These are phyloP conservation scores for Rhodocollybia butyracea DNA, from an alignment of 768 basidiomycete genomes.

Conservation along the genomic window DNA sequence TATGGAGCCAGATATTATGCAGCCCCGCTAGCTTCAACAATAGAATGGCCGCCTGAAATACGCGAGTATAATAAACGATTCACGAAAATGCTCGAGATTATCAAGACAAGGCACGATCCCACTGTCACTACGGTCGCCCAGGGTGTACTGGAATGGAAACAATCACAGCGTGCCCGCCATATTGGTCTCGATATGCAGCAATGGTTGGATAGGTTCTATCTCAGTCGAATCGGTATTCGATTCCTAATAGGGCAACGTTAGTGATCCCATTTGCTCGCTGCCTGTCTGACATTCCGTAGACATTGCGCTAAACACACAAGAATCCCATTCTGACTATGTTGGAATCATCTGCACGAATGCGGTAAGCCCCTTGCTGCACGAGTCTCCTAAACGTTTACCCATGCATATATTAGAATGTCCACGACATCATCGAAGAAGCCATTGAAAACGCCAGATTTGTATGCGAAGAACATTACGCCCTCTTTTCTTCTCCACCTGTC, in stretches of 20 bases:
- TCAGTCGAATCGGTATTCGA: slow-evolving; percentile 93
- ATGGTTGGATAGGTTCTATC: slow-evolving; percentile 96
- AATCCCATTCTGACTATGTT: slow-evolving; percentile 88
- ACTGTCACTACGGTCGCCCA: slow-evolving; percentile 97
- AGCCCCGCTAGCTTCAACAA: slow-evolving; percentile 43
- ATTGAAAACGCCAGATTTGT: slow-evolving; percentile 82
- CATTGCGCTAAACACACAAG: slow-evolving; percentile 90
- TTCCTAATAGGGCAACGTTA: slow-evolving; percentile 95
- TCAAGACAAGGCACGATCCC: slow-evolving; percentile 95
- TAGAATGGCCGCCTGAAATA: slow-evolving; percentile 88
- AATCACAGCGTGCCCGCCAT: slow-evolving; percentile 58
- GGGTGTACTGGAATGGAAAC: slow-evolving; percentile 96
- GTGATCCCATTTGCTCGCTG: slow-evolving; percentile 21
- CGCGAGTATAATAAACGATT: slow-evolving; percentile 91
- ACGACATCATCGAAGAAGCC: slow-evolving; percentile 96
- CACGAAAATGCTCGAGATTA: slow-evolving; percentile 80
- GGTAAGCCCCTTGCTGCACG: slow-evolving; percentile 44
- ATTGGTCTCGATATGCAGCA: slow-evolving; percentile 89
- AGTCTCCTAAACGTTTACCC: no score
- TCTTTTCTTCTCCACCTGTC: slow-evolving; percentile 95
- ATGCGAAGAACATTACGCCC: slow-evolving; percentile 37
- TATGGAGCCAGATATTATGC: slow-evolving; percentile 61
- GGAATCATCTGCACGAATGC: slow-evolving; percentile 96
- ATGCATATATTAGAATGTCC: slow-evolving; percentile 62
- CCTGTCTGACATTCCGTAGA: slow-evolving; percentile 42